Evolutionary conservation across 2,329 filamentous ascomycete species (phyloP), one percentile per base, ranked within the genome.

Genomic region (Alternaria solani): DNA sequence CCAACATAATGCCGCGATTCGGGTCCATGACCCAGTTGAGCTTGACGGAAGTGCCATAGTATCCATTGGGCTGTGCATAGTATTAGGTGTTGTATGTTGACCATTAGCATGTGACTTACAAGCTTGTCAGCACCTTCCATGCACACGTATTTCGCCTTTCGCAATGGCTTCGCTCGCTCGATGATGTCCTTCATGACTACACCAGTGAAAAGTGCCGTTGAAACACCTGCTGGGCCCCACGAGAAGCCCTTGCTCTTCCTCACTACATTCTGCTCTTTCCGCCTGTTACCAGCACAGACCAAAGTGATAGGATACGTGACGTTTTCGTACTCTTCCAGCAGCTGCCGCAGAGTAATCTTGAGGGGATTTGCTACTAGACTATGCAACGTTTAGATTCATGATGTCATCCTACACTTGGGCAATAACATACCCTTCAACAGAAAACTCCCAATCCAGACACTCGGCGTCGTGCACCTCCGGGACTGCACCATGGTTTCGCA

Each of bases 181-280:
- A 97, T 82, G 4, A 97, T 79, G 62, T 94, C 90, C 2, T 83
- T 84, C 77, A 97, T 87, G 41, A 89, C 82, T 1, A 93, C 90
- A 23, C 94, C 94, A 0, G 94, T 97, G 84, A 92, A 97, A 0
- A 97, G 81, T 0, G 93, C 92, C 0, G 92, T 97, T 0, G 93
- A 96, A 6, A 97, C 77, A 25, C 93, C 94, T 4, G 92, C 93
- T 1, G 94, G 84, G 36, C 94, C 94, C 94, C 94, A 97, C 2
- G 93, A 96, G 80, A 97, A 97, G 0, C 94, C 94, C 71, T 97
- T 96, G 1, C 91, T 92, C 77, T 97, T 97, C 16, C 92, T 86
- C 3, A 97, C 91, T 52, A 92, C 84, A 68, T 97, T 97, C 75
- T 97, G 94, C 79, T 97, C 94, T 80, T 97, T 97, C 32, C 94